A percentile compares a stretch with the other conserved stretches of the same genome.
Evolutionary conservation across 192 early-diverging fungal species (phyloP).

Genomic region (Coemansia sp.): DNA sequence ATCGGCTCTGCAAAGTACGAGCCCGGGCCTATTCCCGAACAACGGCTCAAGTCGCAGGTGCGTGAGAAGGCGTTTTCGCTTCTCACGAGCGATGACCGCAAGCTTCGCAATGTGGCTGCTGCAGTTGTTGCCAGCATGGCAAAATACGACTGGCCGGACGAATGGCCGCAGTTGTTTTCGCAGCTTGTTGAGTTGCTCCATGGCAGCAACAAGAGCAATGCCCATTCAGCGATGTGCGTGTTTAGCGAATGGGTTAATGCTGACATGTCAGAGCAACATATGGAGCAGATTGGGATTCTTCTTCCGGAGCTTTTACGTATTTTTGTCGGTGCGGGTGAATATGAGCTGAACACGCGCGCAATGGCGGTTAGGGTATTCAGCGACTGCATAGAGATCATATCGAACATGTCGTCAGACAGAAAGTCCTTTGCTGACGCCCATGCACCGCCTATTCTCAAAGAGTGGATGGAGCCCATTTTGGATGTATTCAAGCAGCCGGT

Average conservation of each 20-base stretch:
- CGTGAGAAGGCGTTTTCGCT: slow-evolving; percentile 46
- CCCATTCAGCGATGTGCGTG: slow-evolving; percentile 89
- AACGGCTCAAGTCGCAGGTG: slow-evolving; percentile 44
- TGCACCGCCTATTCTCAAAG: slow-evolving; percentile 72
- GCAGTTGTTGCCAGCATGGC: slow-evolving; percentile 88
- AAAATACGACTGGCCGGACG: slow-evolving; percentile 89
- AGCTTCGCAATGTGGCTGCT: slow-evolving; percentile 57
- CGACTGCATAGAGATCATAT: slow-evolving; percentile 83
- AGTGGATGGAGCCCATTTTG: slow-evolving; percentile 78
- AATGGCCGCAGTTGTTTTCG: slow-evolving; percentile 89
- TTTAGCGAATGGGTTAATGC: slow-evolving; percentile 78
- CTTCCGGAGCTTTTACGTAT: slow-evolving; percentile 86
- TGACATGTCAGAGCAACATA: slow-evolving; percentile 86
- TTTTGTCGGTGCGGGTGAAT: slow-evolving; percentile 52
- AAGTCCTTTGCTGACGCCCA: slow-evolving; percentile 70
- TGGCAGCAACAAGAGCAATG: slow-evolving; percentile 63
- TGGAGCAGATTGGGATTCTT: slow-evolving; percentile 79
- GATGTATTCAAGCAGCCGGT: slow-evolving; percentile 62
- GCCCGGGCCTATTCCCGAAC: slow-evolving; percentile 48
- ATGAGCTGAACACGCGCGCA: slow-evolving; percentile 59
- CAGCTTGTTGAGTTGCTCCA: slow-evolving; percentile 70
- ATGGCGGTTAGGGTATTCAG: slow-evolving; percentile 81
- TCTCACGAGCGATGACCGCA: slow-evolving; percentile 32
- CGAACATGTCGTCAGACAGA: slow-evolving; percentile 77
- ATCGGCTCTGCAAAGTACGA: slow-evolving; percentile 60